phyloP scores from a whole-genome alignment of 768 basidiomycete genomes.

The Boletus fagicola region DNA sequence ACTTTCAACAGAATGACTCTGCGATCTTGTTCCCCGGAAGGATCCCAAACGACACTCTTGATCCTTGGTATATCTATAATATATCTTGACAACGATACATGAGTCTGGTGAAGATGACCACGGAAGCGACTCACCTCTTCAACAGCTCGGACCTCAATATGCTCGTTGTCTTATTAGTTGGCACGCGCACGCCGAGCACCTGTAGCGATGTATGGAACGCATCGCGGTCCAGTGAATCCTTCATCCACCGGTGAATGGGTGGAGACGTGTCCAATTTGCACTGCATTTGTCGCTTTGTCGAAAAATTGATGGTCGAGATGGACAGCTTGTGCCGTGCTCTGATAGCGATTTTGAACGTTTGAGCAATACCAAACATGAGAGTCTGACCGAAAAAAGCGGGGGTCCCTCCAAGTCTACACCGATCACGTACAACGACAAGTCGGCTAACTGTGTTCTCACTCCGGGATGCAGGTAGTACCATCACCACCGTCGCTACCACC shows the following conservation, averaged over 20 bases:
- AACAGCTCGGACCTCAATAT: conserved; percentile 59
- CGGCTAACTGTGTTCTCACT: not conserved
- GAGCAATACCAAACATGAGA: conserved; percentile 20
- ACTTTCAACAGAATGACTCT: conserved; percentile 70
- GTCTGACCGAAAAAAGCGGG: not conserved
- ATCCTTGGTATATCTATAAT: conserved; percentile 70
- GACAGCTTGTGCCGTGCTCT: conserved; percentile 4
- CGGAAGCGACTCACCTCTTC: conserved; percentile 47
- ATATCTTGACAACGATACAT: conserved; percentile 39
- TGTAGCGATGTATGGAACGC: conserved; percentile 65
- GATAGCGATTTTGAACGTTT: conserved; percentile 4
- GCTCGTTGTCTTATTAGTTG: conserved; percentile 50
- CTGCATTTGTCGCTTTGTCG: conserved; percentile 15
- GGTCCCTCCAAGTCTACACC: not conserved
- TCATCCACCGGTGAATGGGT: conserved; percentile 51
- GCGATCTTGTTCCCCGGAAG: conserved; percentile 44
- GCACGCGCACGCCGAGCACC: conserved; percentile 66
- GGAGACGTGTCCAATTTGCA: conserved; percentile 38
- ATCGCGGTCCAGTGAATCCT: conserved; percentile 53
- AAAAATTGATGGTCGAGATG: not conserved
- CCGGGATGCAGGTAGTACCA: not conserved
- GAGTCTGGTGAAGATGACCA: not conserved
- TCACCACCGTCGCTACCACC: conserved; percentile 22
- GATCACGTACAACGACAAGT: not conserved
- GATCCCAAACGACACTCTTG: conserved; percentile 55